Base-by-base conservation (phyloP, 176 grass and related monocot species). In the Ensete ventricosum region DNA sequence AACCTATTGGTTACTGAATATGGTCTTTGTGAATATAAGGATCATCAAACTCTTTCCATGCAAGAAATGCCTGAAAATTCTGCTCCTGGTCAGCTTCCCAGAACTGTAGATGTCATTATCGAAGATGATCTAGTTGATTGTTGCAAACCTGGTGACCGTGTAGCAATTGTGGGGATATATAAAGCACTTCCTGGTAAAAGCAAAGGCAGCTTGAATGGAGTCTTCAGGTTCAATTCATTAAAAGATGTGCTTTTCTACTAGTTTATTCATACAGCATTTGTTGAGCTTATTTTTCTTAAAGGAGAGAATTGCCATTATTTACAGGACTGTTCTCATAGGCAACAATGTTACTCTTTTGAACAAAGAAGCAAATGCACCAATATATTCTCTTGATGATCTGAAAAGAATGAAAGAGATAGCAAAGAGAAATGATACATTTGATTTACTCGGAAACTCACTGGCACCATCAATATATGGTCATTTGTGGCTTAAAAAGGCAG, bases 11-110 rank as follows among this genome's bases (percentile, higher is more conserved):
- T 99, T 29, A 99, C 95, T 9, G 95, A 99, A 64, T 94, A 93
- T 14, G 95, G 95, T 24, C 74, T 99, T 81, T 99, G 90, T 78
- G 82, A 94, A 80, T 99, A 99, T 73, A 99, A 91, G 79, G 95
- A 99, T 72, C 95, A 99, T 69, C 95, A 99, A 82, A 94, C 90
- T 58, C 57, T 94, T 71, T 99, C 90, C 9, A 91, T 99, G 90
- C 95, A 99, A 91, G 95, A 99, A 80, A 88, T 99, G 9, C 95
- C 90, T 80, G 95, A 99, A 85, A 99, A 94, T 80, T 91, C 95
- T 77, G 90, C 88, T 52, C 95, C 95, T 55, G 95, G 95, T 73
- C 95, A 99, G 52, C 88, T 99, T 27, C 95, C 95, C 65, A 93
- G 95, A 82, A 94, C 86, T 62, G 86, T 99, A 11, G 95, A 99